Evolutionary conservation across 805 yeast species (phyloP), one percentile per base, ranked within the genome.

Genomic region (Candida ficus): DNA sequence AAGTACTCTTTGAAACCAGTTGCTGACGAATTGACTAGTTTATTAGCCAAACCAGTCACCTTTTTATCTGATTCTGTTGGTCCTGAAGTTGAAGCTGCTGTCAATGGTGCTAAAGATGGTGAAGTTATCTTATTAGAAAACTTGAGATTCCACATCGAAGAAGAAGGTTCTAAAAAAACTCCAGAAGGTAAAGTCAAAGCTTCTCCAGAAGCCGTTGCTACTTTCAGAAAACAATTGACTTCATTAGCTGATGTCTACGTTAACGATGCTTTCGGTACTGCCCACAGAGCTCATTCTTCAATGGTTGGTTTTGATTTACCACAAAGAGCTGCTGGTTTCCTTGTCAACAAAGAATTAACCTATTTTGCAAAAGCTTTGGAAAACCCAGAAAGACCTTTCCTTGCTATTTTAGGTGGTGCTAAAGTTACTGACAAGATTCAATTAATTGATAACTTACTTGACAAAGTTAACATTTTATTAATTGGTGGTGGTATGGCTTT

Each of bases 401-500:
- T 93, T 63, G 99, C 99, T 57, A 93, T 93, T 66, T 79, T 93
- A 56, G 99, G 99, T 68, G 99, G 99, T 75, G 99, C 99, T 61
- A 93, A 93, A 80, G 98, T 93, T 55, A 84, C 95, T 53, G 99
- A 93, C 73, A 93, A 93, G 83, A 93, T 93, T 64, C 97, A 88
- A 76, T 81, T 93, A 71, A 93, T 93, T 62, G 98, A 93, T 75
- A 93, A 90, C 81, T 75, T 80, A 70, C 78, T 91, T 62, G 93
- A 91, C 77, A 93, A 93, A 80, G 98, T 93, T 61, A 84, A 93
- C 71, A 70, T 82, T 50, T 76, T 93, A 66, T 88, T 93, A 71
- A 81, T 93, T 61, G 98, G 99, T 67, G 99, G 99, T 75, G 99
- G 99, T 74, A 93, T 93, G 99, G 93, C 99, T 48, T 93, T 91